These are phyloP conservation scores for Aspergillus cavernicola DNA, from an alignment of 495 filamentous ascomycete species.

Conservation along the genomic window DNA sequence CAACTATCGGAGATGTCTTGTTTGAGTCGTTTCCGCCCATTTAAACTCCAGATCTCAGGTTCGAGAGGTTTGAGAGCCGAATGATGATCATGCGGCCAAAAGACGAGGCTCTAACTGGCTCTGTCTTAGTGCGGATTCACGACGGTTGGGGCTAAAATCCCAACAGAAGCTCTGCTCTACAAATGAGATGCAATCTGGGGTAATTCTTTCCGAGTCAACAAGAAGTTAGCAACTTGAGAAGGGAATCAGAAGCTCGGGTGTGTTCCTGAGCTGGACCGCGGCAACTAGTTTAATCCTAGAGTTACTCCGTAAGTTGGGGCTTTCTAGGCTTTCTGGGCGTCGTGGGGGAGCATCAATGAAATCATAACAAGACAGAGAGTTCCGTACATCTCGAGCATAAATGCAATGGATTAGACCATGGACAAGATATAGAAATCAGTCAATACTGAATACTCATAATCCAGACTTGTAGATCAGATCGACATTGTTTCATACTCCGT, in stretches of 20 bases:
- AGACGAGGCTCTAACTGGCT: not conserved
- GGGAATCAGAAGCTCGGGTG: conserved; percentile 8
- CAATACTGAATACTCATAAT: too few species aligned
- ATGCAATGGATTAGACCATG: too few species aligned
- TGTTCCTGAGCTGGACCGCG: conserved; percentile 8
- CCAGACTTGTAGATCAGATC: too few species aligned
- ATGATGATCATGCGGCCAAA: too few species aligned
- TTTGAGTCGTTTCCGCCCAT: too few species aligned
- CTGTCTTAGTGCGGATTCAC: not conserved
- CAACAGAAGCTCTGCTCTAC: conserved; percentile 18
- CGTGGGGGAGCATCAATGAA: not conserved
- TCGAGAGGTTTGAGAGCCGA: too few species aligned
- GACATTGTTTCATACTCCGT: too few species aligned
- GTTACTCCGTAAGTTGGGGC: not conserved
- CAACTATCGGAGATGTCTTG: too few species aligned
- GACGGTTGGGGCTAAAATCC: conserved; percentile 20
- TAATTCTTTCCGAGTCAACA: not conserved
- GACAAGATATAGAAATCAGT: too few species aligned
- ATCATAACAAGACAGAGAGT: too few species aligned
- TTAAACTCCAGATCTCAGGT: too few species aligned
- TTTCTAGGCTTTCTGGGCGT: conserved; percentile 7
- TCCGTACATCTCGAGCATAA: too few species aligned
- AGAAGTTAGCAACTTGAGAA: not conserved
- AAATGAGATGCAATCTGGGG: not conserved
- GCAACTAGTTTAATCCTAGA: conserved; percentile 1